Percentiles rank a stretch among this genome's conserved stretches.
These are phyloP conservation scores for Moniliophthora roreri DNA, from an alignment of 1,284 basidiomycete genomes.

Conservation along the genomic window DNA sequence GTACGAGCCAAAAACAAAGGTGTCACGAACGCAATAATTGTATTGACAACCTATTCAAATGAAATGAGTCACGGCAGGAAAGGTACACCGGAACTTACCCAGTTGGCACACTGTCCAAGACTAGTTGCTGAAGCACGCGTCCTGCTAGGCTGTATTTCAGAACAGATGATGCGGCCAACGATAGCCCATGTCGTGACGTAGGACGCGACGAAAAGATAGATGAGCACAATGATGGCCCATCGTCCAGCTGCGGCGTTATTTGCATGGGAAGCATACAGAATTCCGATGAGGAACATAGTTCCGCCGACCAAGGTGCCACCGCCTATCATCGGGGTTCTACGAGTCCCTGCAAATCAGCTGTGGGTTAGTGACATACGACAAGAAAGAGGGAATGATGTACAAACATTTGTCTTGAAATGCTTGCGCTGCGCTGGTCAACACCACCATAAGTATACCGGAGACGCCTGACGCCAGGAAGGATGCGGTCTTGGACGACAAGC, in stretches of 20 bases:
- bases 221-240: slow-evolving; percentile 8
- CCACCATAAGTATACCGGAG: slow-evolving; percentile 48
- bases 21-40: slow-evolving; percentile 2
- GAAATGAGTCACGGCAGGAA: no score
- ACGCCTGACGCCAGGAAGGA: slow-evolving; percentile 54
- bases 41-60: slow-evolving; percentile 1
- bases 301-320: neutral
- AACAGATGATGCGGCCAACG: slow-evolving; percentile 1
- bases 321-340: slow-evolving; percentile 4
- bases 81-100: neutral
- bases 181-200: slow-evolving; percentile 7
- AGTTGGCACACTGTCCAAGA: slow-evolving; percentile 7
- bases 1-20: slow-evolving; percentile 5
- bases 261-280: slow-evolving; percentile 7
- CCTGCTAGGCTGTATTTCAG: slow-evolving; percentile 3
- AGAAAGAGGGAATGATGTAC: neutral
- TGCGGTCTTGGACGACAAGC: slow-evolving; percentile 41
- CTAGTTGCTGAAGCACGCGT: slow-evolving; percentile 3
- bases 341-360: neutral
- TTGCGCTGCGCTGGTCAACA: slow-evolving; percentile 27
- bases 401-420: slow-evolving; percentile 7
- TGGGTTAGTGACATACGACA: neutral
- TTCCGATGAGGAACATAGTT: slow-evolving; percentile 3
- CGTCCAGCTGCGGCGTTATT: neutral
- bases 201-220: slow-evolving; percentile 4